Evolutionary conservation across 257 asterid species (phyloP).

Genomic region (Solanum chaucha): DNA sequence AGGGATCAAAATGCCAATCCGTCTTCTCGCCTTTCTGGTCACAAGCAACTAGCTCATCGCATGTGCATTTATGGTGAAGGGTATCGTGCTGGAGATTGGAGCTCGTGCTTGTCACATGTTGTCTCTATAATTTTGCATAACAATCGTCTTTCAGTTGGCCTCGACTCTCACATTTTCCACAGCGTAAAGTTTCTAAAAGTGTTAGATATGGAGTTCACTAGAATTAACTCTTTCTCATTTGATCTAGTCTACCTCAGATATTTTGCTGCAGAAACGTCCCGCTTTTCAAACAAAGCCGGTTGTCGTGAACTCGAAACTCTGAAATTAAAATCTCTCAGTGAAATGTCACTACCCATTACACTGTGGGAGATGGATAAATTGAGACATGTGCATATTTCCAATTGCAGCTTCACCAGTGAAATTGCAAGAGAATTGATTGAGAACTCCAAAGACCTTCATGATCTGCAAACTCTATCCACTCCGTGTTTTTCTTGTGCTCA

Average conservation of each 20-base stretch:
- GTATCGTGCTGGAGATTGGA: neutral
- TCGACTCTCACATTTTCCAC: neutral
- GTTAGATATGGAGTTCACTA: neutral
- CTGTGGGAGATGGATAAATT: slow-evolving; percentile 4
- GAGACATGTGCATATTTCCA: neutral
- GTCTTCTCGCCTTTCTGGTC: neutral
- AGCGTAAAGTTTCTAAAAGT: slow-evolving; percentile 1
- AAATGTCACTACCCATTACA: neutral
- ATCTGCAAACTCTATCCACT: slow-evolving; percentile 2
- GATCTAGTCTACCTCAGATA: slow-evolving; percentile 6
- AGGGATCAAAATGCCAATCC: neutral
- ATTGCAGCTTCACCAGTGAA: neutral
- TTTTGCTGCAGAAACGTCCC: neutral
- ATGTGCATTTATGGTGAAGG: neutral
- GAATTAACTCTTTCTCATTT: neutral
- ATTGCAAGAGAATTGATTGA: neutral
- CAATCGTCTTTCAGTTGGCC: neutral
- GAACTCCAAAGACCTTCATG: neutral
- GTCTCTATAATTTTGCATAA: neutral
- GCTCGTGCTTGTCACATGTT: neutral
- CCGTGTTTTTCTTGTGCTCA: neutral
- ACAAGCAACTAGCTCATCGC: neutral
- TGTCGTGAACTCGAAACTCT: slow-evolving; percentile 5
- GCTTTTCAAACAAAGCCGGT: neutral
- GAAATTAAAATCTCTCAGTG: neutral